Percentiles rank a stretch among this genome's conserved stretches.
Conservation (phyloP, 345 rosid species). For the Populus ilicifolia region DNA sequence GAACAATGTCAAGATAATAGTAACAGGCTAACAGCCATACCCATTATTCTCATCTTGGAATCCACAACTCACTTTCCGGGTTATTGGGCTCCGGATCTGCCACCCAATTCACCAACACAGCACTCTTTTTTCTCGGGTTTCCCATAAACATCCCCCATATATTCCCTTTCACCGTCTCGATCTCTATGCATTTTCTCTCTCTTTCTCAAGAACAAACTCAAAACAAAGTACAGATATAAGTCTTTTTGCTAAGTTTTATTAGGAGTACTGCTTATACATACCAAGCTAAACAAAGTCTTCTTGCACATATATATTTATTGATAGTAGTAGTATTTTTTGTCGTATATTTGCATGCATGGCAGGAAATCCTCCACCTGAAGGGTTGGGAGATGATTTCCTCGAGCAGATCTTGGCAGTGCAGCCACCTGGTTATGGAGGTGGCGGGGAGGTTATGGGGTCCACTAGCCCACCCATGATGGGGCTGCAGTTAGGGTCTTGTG, state of each 20-base stretch:
- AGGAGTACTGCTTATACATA: background rate
- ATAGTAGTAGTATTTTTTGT: background rate
- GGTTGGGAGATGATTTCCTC: slow-evolving; percentile 63
- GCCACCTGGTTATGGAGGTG: slow-evolving; percentile 42
- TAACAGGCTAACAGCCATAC: background rate
- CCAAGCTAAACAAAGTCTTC: background rate
- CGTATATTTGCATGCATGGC: slow-evolving; percentile 41
- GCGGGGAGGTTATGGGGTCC: slow-evolving; percentile 25
- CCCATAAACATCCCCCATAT: background rate
- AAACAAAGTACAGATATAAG: background rate
- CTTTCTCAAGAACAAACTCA: background rate
- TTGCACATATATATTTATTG: background rate
- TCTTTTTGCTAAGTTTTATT: background rate
- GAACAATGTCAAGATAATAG: slow-evolving; percentile 3
- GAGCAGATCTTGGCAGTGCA: slow-evolving; percentile 62
- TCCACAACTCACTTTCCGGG: slow-evolving; percentile 41
- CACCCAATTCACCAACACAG: slow-evolving; percentile 52
- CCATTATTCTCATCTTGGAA: slow-evolving; percentile 26
- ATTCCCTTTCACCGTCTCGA: background rate
- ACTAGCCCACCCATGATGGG: slow-evolving; percentile 46
- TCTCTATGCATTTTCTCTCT: background rate
- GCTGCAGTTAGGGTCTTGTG: slow-evolving; percentile 45
- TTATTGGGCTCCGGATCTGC: slow-evolving; percentile 63
- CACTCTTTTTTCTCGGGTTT: slow-evolving; percentile 25
- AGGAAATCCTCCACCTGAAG: slow-evolving; percentile 45